Evolutionary conservation across 371 early-diverging fungal genomes (phyloP), one percentile per base, ranked within the genome.

Genomic region (Mucor mucedo): DNA sequence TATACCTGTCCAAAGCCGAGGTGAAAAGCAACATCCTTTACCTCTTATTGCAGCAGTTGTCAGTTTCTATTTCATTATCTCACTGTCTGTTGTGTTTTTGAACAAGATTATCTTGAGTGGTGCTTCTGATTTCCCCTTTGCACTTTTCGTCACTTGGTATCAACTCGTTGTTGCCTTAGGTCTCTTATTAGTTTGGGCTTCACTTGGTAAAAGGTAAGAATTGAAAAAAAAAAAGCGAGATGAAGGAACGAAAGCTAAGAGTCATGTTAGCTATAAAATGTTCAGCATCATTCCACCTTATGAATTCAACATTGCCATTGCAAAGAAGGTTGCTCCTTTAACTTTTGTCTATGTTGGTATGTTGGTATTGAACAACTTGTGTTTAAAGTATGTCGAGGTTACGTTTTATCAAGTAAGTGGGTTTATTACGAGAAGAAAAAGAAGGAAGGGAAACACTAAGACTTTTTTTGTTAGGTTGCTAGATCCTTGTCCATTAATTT

Each of bases 81-180:
- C 90, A 13, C 78, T 90, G 39, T 81, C 90, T 4, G 89, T 90
- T n/a, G 90, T 90, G 28, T 90, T 89, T 57, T 75, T 90, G 52
- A 90, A 90, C 77, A 90, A 90, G 82, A 83, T 84, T 65, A 89
- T 90, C 64, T 72, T 90, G 60, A 84, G 86, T 55, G 81, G 81
- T 5, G 79, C 86, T 14, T 52, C 65, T 27, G 86, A 88, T 11
- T 90, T 90, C 60, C 84, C 87, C 5, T 90, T 83, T 75, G 88
- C 90, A 38, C 77, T 87, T 33, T 88, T 87, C 54, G 87, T 88
- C 41, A 90, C 87, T 35, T 87, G 88, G 82, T 90, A 78, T 63
- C 89, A 90, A 65, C 71, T 90, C 39, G 69, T 89, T 9, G 88
- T 89, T 10, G 90, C 90, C 2, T 69, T 90, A 40, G 75, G 75